These are phyloP conservation scores for Pleurotus cornucopiae DNA, from an alignment of 768 basidiomycete species.

Conservation along the genomic window DNA sequence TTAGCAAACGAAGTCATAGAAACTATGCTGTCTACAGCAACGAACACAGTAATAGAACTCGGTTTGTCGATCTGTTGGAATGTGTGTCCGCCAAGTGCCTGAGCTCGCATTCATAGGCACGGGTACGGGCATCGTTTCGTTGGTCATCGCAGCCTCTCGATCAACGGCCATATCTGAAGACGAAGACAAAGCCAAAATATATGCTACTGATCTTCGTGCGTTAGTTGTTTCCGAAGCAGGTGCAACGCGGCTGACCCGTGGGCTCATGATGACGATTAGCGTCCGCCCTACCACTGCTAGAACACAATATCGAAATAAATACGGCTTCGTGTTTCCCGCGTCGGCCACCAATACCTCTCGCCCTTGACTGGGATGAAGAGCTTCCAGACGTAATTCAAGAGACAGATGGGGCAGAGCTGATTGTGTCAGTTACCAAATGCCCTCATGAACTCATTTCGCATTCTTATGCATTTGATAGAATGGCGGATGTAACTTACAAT, in stretches of 20 bases:
- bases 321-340: conserved; percentile 24
- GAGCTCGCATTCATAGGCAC: conserved; percentile 48
- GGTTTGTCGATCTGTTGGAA: conserved; percentile 37
- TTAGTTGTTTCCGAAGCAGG: conserved; percentile 8
- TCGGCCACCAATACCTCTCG: conserved; percentile 26
- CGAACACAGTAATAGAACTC: conserved; percentile 58
- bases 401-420: conserved; percentile 48
- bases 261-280: conserved; percentile 32
- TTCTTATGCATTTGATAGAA: conserved; percentile 38
- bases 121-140: conserved; percentile 80
- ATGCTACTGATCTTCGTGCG: conserved; percentile 72
- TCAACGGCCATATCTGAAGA: conserved; percentile 22
- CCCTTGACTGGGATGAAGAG: conserved; percentile 69
- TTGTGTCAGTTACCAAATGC: conserved; percentile 50
- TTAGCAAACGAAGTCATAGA: conserved; percentile 16
- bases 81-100: neutral
- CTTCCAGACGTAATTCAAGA: conserved; percentile 42
- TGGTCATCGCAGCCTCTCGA: conserved; percentile 58
- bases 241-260: no score
- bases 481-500: conserved; percentile 94
- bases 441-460: no score
- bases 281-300: conserved; percentile 76
- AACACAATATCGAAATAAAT: conserved; percentile 61
- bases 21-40: conserved; percentile 30
- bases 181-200: conserved; percentile 32